Base-by-base conservation (phyloP, 129 eudicot species). In the Saposhnikovia divaricata region DNA sequence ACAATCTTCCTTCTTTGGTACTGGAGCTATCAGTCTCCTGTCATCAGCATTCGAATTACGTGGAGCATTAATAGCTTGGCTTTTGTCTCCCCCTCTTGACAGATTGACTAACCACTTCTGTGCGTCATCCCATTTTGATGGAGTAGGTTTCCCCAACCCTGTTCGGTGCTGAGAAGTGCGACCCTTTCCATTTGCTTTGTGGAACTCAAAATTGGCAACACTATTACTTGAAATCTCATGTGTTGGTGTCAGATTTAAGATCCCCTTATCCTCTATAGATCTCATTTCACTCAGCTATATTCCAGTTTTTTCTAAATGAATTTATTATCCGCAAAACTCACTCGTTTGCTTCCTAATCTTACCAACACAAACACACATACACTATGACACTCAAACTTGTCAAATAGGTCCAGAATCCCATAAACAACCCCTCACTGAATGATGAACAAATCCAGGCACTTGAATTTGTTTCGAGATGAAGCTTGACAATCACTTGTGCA, bases 61-160 rank as follows among this genome's bases (percentile, higher is more conserved):
- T 0, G 97, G 93, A 78, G 87, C 88, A 43, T 84, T 82, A 69
- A 88, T 93, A 28, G 89, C 80, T 46, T 85, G 87, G 59, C 77
- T 78, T 75, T 83, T 93, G 6, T 93, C 96, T 12, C 96, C 93
- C 15, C 92, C 96, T 81, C 91, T 88, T 16, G 98, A 93, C 47
- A 93, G 80, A 79, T 89, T 90, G 31, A 91, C 97, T 16, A 93
- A 77, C 98, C 98, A 93, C 77, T 93, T 93, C 42, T 93, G 98
- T 42, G 98, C 98, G 79, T 91, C 98, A 61, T 93, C 98, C 98
- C 97, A 93, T 77, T 93, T 93, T 14, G 97, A 93, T 1, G 98
- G 98, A 44, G 98, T 88, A 31, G 97, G 95, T 85, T 93, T 93
- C 9, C 98, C 98, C 66, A 93, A 78, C 16, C 93, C 87, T 47